Conservation (phyloP, 2,329 filamentous ascomycete species). For the Botrytis hyacinthi region DNA sequence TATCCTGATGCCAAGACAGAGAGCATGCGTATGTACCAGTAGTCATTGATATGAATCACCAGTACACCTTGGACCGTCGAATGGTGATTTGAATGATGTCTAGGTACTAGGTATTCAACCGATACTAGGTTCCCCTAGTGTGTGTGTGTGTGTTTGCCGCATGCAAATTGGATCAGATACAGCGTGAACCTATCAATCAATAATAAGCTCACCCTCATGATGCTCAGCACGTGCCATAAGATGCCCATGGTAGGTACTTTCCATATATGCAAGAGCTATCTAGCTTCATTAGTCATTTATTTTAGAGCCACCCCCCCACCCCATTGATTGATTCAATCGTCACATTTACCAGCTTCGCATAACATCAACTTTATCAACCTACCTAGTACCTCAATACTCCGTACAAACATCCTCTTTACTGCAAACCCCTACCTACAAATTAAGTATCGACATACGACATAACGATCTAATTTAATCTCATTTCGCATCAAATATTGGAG, state of each 20-base stretch:
- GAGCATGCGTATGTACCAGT: neutral
- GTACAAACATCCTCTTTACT: neutral
- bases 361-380: neutral
- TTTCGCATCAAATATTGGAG: neutral
- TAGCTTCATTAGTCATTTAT: neutral
- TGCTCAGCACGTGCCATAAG: neutral
- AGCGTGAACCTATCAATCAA: neutral
- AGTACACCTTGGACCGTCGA: neutral
- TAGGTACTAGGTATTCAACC: neutral
- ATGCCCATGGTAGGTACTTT: neutral
- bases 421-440: neutral
- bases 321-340: neutral
- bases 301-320: neutral
- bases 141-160: neutral
- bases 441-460: neutral
- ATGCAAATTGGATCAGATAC: neutral
- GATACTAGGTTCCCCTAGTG: neutral
- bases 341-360: neutral
- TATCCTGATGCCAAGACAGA: neutral
- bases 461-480: neutral
- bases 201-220: neutral
- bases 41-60: neutral
- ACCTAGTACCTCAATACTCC: neutral
- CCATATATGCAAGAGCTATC: neutral
- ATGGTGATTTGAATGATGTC: neutral